Evolutionary conservation across 305 asterid species (phyloP).

Genomic region (Lippia alba): DNA sequence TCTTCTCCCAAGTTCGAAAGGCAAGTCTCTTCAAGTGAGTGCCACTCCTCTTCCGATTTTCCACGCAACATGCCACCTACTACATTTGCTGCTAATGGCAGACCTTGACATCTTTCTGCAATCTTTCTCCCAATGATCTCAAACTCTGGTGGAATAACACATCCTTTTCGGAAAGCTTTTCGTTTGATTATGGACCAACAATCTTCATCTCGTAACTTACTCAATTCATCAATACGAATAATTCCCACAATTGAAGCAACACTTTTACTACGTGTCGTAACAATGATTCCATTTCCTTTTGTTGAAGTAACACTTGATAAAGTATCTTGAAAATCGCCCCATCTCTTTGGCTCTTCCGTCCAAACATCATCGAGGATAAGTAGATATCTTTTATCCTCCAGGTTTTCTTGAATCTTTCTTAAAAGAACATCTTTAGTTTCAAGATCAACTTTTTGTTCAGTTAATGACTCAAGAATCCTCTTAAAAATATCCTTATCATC

Average conservation of each 20-base stretch:
- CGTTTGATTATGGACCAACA: conserved; percentile 39
- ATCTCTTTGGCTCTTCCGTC: not conserved
- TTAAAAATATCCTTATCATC: not conserved
- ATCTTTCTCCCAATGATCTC: not conserved
- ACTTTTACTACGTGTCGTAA: conserved; percentile 23
- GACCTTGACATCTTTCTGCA: no score
- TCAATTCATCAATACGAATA: not conserved
- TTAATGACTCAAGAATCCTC: conserved; percentile 28
- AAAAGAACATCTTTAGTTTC: conserved; percentile 22
- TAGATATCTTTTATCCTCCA: no score
- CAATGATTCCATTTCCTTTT: conserved; percentile 32
- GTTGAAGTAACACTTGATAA: conserved; percentile 17
- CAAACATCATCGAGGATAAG: no score
- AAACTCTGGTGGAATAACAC: not conserved
- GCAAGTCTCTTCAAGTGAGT: not conserved
- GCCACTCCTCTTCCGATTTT: no score
- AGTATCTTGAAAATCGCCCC: conserved; percentile 15
- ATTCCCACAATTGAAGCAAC: conserved; percentile 19
- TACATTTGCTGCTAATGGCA: no score
- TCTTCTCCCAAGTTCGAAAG: conserved; percentile 1
- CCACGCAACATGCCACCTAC: no score
- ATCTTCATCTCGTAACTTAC: conserved; percentile 3
- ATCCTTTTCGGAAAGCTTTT: conserved; percentile 4
- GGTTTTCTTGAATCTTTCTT: no score
- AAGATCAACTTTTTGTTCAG: not conserved